Conservation (phyloP, 163 green algal genomes). For the Picocystis sp. region DNA sequence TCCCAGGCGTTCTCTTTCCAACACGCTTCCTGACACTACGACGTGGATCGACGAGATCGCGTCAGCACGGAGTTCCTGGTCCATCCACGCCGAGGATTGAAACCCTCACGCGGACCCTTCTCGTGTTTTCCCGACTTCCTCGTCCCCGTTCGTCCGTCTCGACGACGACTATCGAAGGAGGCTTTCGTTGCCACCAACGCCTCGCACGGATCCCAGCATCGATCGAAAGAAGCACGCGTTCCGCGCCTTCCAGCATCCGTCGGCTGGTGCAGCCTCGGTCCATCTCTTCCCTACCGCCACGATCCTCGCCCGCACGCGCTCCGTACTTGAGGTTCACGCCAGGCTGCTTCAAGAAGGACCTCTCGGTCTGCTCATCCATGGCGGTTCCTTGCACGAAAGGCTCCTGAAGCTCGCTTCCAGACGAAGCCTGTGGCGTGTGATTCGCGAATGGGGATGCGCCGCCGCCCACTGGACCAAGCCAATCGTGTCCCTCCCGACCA, state of each 20-base stretch:
- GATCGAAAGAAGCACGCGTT: not conserved
- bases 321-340: conserved; percentile 61
- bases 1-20: conserved; percentile 74
- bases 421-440: too few relatives aligned
- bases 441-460: too few relatives aligned
- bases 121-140: conserved; percentile 1
- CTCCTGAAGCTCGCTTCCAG: too few relatives aligned
- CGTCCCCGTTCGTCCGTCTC: not conserved
- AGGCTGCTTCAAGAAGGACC: conserved; percentile 87
- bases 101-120: conserved; percentile 2
- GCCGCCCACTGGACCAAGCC: too few relatives aligned
- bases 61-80: conserved; percentile 1
- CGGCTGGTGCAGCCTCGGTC: too few relatives aligned
- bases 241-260: not conserved
- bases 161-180: not conserved
- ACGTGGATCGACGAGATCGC: not conserved
- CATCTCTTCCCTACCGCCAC: too few relatives aligned
- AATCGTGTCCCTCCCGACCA: too few relatives aligned
- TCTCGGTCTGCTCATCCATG: conserved; percentile 60
- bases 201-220: too few relatives aligned
- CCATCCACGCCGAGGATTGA: not conserved
- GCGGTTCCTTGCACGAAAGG: too few relatives aligned
- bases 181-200: not conserved
- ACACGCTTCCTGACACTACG: conserved; percentile 57
- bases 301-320: too few relatives aligned